Percentiles rank a stretch among this genome's conserved stretches.
Conservation (phyloP, 495 filamentous ascomycete genomes). For the Penicillium egyptiacum region DNA sequence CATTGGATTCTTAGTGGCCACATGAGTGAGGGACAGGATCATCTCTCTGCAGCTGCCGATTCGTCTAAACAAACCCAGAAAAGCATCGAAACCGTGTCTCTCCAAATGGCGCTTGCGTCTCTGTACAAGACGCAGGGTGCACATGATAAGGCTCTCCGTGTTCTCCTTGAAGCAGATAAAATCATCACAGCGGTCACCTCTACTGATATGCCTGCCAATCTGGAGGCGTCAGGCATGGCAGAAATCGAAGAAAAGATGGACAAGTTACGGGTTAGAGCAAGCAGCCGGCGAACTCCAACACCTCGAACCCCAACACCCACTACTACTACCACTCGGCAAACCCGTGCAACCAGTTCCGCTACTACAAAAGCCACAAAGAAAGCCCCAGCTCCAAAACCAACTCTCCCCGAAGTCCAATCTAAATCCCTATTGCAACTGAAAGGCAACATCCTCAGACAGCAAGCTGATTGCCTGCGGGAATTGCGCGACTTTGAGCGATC, state of each 20-base stretch:
- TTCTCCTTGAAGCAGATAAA: slow-evolving; percentile 46
- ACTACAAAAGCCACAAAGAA: slow-evolving; percentile 31
- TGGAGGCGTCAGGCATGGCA: slow-evolving; percentile 21
- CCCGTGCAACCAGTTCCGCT: slow-evolving; percentile 38
- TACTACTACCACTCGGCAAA: slow-evolving; percentile 27
- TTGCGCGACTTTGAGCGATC: slow-evolving; percentile 44
- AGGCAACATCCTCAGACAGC: slow-evolving; percentile 62
- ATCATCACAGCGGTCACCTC: slow-evolving; percentile 30
- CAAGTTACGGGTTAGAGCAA: slow-evolving; percentile 35
- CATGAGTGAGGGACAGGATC: slow-evolving; percentile 58
- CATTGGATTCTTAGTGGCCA: slow-evolving; percentile 65
- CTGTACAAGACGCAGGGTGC: slow-evolving; percentile 40
- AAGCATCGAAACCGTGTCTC: slow-evolving; percentile 47
- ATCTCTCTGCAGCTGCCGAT: slow-evolving; percentile 53
- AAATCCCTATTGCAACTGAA: slow-evolving; percentile 57
- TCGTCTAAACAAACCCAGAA: slow-evolving; percentile 39
- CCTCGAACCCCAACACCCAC: slow-evolving; percentile 26
- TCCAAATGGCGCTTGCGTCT: slow-evolving; percentile 48
- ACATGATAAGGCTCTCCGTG: slow-evolving; percentile 51
- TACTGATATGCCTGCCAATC: slow-evolving; percentile 21
- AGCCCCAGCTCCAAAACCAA: slow-evolving; percentile 24
- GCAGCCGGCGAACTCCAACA: slow-evolving; percentile 29
- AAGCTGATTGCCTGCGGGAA: slow-evolving; percentile 52
- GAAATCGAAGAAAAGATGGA: slow-evolving; percentile 44
- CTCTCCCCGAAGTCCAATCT: slow-evolving; percentile 49